Base-by-base conservation (phyloP, 1,139 yeast species). In the Debaryomycetaceae sp. region DNA sequence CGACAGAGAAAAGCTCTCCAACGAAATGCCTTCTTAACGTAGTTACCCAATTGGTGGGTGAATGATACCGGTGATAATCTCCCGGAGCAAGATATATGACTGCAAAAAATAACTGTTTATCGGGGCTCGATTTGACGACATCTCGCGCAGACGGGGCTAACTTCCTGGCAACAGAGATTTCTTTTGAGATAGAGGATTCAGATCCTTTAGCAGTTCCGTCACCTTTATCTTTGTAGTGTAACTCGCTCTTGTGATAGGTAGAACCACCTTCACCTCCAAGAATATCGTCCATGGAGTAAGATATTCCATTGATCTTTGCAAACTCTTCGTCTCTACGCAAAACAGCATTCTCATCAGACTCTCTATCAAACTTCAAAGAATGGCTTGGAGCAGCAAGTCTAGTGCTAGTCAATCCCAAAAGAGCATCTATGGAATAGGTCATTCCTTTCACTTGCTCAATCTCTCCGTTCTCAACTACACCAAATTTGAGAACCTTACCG, bases 51-150 rank as follows among this genome's bases (percentile, higher is more conserved):
- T 87, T 86, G 3, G 91, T 80, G 5, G 99, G 99, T 4, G 98
- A 89, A 63, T 95, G 99, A 69, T 86, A 95, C 52, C 96, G 84
- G 67, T 95, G 99, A 65, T 95, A 95, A 62, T 95, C 99, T 35
- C 99, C 99, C 1, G 99, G 99, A 0, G 98, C 97, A 46, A 95
- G 76, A 62, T 95, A 95, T 35, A 95, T 89, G 22, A 95, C 99
- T 1, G 96, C 84, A 63, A 87, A 93, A 61, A 77, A 93, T 46
- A 95, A 72, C 56, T 84, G 83, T 49, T 84, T 87, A 41, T 76
- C 75, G 22, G 57, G 60, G 43, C 59, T 55, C 13, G 54, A 48
- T 13, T 60, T 58, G 43, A 64, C 52, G 37, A 53, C 51, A 43
- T 65, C 72, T n/a, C 56, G 48, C 2, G 69, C 65, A 11, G 67